These are phyloP conservation scores for Monsonia emarginata DNA, from an alignment of 441 rosid species.

Conservation along the genomic window DNA sequence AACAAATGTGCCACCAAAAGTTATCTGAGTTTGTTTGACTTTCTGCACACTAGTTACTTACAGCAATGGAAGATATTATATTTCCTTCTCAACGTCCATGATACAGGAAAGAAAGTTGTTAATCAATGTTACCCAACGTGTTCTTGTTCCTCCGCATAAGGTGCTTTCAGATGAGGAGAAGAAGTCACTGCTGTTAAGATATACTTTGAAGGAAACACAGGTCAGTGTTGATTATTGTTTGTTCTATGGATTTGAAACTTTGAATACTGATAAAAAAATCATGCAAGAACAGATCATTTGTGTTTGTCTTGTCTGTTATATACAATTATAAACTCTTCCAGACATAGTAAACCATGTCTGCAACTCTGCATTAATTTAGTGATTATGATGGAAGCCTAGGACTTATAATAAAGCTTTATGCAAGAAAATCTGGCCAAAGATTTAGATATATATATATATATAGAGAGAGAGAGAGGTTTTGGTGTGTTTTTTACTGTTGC, in stretches of 20 bases:
- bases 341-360: no score
- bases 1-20: not conserved
- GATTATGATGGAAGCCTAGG: not conserved
- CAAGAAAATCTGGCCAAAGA: no score
- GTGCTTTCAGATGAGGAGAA: conserved; percentile 39
- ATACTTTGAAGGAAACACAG: conserved; percentile 46
- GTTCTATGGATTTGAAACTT: not conserved
- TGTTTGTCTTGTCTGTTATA: not conserved
- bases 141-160: conserved; percentile 38
- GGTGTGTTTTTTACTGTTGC: no score
- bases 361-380: no score
- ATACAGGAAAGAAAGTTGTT: conserved; percentile 47
- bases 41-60: not conserved
- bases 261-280: not conserved
- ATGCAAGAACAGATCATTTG: not conserved
- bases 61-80: not conserved
- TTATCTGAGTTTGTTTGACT: not conserved
- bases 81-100: not conserved
- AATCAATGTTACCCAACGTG: conserved; percentile 38
- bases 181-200: conserved; percentile 36
- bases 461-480: no score
- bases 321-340: not conserved
- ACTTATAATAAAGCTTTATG: not conserved
- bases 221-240: conserved; percentile 12
- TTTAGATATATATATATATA: no score